Evolutionary conservation across 331 rosid species (phyloP).

Genomic region (Rosa hybrid): DNA sequence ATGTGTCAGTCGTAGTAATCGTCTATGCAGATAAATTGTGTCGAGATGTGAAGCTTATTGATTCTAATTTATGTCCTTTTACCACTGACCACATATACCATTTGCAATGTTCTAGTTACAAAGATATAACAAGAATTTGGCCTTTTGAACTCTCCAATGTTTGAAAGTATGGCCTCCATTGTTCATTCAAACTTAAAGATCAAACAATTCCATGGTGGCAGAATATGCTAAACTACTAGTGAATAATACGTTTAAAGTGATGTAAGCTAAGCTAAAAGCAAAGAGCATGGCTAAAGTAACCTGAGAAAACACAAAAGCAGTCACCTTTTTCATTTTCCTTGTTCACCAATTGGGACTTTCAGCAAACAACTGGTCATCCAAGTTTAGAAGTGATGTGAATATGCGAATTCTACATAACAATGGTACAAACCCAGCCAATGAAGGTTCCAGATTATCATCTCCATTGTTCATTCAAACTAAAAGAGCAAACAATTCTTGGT

Average conservation of each 20-base stretch:
- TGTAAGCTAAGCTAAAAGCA: too few species aligned
- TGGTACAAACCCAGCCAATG: too few species aligned
- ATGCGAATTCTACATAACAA: too few species aligned
- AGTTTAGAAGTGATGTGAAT: too few species aligned
- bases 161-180: too few species aligned
- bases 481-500: neutral
- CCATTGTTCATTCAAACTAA: too few species aligned
- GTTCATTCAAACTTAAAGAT: too few species aligned
- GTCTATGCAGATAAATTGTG: neutral
- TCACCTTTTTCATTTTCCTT: neutral
- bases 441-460: too few species aligned
- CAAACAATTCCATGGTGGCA: neutral
- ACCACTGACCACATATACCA: neutral
- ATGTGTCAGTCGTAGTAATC: neutral
- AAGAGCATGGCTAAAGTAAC: too few species aligned
- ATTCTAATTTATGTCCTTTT: neutral
- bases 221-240: too few species aligned
- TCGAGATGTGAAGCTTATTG: neutral
- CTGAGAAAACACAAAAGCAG: conserved; percentile 15
- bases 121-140: neutral
- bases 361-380: neutral
- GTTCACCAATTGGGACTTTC: neutral
- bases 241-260: too few species aligned
- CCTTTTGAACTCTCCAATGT: too few species aligned
- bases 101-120: neutral